Base-by-base conservation (phyloP, 352 stramenopile genomes). In the Globisporangium spiculum region DNA sequence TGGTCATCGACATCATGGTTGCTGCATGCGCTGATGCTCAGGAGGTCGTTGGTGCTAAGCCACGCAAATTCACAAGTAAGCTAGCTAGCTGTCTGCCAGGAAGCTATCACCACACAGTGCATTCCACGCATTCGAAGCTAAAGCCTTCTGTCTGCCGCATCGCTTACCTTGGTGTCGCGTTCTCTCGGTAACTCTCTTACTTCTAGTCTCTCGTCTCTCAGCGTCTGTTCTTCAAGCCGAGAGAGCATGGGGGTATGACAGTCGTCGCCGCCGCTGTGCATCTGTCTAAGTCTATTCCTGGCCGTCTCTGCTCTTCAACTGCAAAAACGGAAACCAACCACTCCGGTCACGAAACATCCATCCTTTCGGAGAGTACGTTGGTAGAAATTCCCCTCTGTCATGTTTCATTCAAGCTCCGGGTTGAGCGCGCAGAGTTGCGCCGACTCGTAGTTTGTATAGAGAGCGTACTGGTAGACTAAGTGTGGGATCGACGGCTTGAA, bases 391-490 rank as follows among this genome's bases (percentile, higher is more conserved):
- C 38, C 5, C 24, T 20, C 22, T 59, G 38, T 44, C 20, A 36
- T 57, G n/a, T n/a, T 5, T 67, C 52, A 68, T 52, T 67, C 66
- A 26, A 98, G 77, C 66, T 98, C 92, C 0, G 86, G 84, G 55
- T 98, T 98, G 48, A 62, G 24, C 12, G 67, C 52, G 22, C 75
- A 69, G 22, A 98, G 78, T n/a, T 72, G 69, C 26, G 66, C 44
- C 0, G 88, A 94, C n/a, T 77, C 63, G 59, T 97, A 98, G 78
- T 98, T 99, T 60, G 88, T 82, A 70, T 88, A 99, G 7, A 97
- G 78, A 10, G 86, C 89, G 70, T 98, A 99, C 69, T 98, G 95
- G 76, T 99, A 99, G 54, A 98, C 92, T 22, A 99, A 83, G 76
- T 98, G 88, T 16, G 96, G 94, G 67, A 98, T 98, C 24, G 81